Base-by-base conservation (phyloP, 306 rosid genomes). In the Ziziphus jujuba region DNA sequence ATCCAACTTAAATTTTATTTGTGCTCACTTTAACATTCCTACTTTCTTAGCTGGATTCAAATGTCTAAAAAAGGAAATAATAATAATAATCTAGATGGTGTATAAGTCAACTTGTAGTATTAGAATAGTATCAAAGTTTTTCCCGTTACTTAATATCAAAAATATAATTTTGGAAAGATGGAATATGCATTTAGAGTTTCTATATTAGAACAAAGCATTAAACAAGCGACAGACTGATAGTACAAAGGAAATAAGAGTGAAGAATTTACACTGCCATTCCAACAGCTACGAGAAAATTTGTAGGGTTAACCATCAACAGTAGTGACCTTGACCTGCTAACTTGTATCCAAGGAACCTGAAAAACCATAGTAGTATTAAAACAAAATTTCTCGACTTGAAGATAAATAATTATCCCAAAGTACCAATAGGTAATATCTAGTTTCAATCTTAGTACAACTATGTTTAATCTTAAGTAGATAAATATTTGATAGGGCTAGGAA, bases 331-430 rank as follows among this genome's bases (percentile, higher is more conserved):
- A 93, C 80, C 67, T 87, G 84, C 98, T 93, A 71, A 93, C 90
- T 83, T 93, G 98, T 68, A 75, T 88, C 97, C 96, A 93, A 55
- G 98, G 98, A 74, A 93, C 97, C 98, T 93, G 76, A 74, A 84
- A 21, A 79, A 63, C 45, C 67, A 68, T 70, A 24, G 55, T 36
- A 57, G 33, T 56, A 25, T 76, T 54, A 51, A 60, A 77, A 67
- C 70, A 63, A 48, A n/a, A 67, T 52, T 66, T 24, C 9, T 10
- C 22, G 65, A 44, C 61, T 15, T 6, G 31, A 33, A 72, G 34
- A 12, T 52, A 65, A 17, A 19, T 24, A 56, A 7, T 4, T 28
- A 13, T 33, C 60, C 10, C 21, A 25, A 14, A 31, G 0, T 4
- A 51, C 47, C 20, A 20, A 68, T 17, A 33, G 31, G 11, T 24